phyloP scores from a whole-genome alignment of 768 basidiomycete genomes.

The Podaxis rugospora region DNA sequence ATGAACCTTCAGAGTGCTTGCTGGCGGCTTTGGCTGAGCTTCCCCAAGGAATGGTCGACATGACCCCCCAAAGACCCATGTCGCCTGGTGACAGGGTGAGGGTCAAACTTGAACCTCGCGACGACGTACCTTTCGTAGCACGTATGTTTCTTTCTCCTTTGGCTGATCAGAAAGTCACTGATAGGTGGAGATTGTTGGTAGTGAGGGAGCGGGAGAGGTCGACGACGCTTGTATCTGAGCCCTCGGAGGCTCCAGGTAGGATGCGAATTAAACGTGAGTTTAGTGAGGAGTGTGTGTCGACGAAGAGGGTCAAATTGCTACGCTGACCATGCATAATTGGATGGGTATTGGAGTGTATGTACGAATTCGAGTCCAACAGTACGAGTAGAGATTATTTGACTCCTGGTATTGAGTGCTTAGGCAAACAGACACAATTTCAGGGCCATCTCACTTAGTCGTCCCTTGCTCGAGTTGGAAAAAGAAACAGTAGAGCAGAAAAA shows the following conservation, averaged over 20 bases:
- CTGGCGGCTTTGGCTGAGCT: conserved; percentile 10
- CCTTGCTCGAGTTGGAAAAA: too few relatives aligned
- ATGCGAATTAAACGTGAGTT: background rate
- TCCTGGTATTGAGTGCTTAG: too few relatives aligned
- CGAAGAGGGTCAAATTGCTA: background rate
- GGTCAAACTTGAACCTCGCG: background rate
- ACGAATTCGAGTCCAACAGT: too few relatives aligned
- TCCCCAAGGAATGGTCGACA: conserved; percentile 4
- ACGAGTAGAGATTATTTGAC: too few relatives aligned
- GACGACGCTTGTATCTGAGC: background rate
- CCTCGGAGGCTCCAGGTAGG: background rate
- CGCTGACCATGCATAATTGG: background rate
- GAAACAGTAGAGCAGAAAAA: too few relatives aligned
- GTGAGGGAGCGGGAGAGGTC: background rate
- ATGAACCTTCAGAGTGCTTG: conserved; percentile 4
- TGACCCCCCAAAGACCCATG: background rate
- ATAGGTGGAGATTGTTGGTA: background rate
- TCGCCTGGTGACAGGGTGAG: background rate
- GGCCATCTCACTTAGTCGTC: too few relatives aligned
- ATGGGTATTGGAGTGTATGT: background rate
- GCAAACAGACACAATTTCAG: too few relatives aligned
- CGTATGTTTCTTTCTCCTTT: background rate
- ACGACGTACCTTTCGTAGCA: background rate
- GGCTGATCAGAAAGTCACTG: background rate
- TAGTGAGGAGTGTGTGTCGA: background rate